These are phyloP conservation scores for Zygoascus ofunaensis DNA, from an alignment of 805 yeast genomes.

Conservation along the genomic window DNA sequence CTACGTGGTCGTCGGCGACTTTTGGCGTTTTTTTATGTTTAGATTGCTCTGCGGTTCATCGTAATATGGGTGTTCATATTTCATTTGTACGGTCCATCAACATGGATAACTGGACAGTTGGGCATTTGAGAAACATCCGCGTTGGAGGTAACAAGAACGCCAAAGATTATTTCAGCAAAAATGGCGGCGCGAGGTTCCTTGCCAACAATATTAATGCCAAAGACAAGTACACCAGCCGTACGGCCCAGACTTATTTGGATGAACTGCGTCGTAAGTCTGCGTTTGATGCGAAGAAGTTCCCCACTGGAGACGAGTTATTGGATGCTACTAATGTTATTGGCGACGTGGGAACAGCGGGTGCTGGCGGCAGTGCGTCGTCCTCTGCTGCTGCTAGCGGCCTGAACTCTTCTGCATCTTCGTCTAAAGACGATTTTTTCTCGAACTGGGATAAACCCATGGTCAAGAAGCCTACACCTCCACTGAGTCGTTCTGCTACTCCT, in stretches of 20 bases:
- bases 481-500: slow-evolving; percentile 32
- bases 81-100: slow-evolving; percentile 89
- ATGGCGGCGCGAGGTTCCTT: slow-evolving; percentile 73
- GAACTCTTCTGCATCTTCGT: slow-evolving; percentile 7
- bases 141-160: slow-evolving; percentile 89
- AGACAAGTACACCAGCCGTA: slow-evolving; percentile 69
- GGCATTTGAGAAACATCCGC: slow-evolving; percentile 83
- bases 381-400: not conserved
- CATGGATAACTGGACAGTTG: slow-evolving; percentile 89
- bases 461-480: slow-evolving; percentile 29
- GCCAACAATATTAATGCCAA: slow-evolving; percentile 50
- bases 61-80: slow-evolving; percentile 93
- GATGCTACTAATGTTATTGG: slow-evolving; percentile 3
- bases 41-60: slow-evolving; percentile 91
- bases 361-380: not conserved
- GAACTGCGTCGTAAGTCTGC: slow-evolving; percentile 63
- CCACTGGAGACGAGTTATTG: slow-evolving; percentile 47
- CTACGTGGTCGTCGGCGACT: slow-evolving; percentile 98
- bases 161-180: slow-evolving; percentile 69
- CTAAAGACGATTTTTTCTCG: slow-evolving; percentile 79
- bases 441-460: slow-evolving; percentile 78
- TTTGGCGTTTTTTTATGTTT: slow-evolving; percentile 88
- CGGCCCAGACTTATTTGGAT: slow-evolving; percentile 73
- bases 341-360: slow-evolving; percentile 44
- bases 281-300: slow-evolving; percentile 59